Evolutionary conservation across 192 early-diverging fungal species (phyloP).

Genomic region (Entomortierella beljakovae): DNA sequence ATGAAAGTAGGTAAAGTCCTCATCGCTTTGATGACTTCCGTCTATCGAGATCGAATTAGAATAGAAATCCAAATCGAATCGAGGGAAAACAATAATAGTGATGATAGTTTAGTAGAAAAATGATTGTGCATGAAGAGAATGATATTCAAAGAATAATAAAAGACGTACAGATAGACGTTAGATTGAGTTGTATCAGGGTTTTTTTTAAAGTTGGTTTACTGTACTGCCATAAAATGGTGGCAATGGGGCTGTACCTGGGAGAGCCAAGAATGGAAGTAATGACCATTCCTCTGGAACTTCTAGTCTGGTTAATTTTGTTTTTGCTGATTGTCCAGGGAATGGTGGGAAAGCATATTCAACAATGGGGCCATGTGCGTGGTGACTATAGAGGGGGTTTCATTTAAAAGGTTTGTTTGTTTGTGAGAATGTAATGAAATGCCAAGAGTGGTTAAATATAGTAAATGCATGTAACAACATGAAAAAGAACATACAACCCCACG

Average conservation of each 20-base stretch:
- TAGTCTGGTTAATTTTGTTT: constrained; percentile 48
- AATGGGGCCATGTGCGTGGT: constrained; percentile 67
- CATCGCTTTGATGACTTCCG: constrained; percentile 82
- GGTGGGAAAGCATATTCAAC: constrained; percentile 63
- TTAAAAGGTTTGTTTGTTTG: not conserved
- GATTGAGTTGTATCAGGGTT: not conserved
- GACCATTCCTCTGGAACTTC: constrained; percentile 86
- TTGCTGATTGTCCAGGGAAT: constrained; percentile 52
- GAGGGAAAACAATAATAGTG: too few relatives aligned
- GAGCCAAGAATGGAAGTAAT: constrained; percentile 81
- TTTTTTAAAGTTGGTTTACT: too few relatives aligned
- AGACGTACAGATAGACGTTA: too few relatives aligned
- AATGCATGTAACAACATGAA: not conserved
- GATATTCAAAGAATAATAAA: not conserved
- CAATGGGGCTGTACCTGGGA: constrained; percentile 70
- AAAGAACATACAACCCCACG: constrained; percentile 41
- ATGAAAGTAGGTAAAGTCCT: constrained; percentile 89
- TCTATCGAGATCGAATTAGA: constrained; percentile 51
- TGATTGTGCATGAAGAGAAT: not conserved
- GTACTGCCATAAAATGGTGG: too few relatives aligned
- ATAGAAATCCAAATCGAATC: too few relatives aligned
- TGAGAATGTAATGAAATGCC: not conserved
- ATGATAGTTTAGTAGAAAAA: not conserved
- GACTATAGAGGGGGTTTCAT: constrained; percentile 18
- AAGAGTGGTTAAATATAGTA: not conserved